Evolutionary conservation across 805 yeast species (phyloP).

Genomic region (Osmozyma mogii): DNA sequence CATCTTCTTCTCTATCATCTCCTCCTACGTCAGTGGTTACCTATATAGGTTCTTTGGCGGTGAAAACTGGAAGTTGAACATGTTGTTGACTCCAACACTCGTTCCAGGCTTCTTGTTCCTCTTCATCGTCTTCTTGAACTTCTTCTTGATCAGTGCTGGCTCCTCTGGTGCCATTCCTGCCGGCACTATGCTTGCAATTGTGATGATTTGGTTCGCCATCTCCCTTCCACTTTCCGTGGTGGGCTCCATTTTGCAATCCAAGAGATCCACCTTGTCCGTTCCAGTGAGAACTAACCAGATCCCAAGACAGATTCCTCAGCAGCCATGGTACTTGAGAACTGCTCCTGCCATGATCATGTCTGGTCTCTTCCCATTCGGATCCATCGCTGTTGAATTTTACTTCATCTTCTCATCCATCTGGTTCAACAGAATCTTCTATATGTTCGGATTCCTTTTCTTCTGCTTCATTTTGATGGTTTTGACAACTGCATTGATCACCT

Average conservation of each 20-base stretch:
- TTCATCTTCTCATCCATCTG: constrained; percentile 86
- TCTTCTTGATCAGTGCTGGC: constrained; percentile 66
- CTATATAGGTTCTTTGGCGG: constrained; percentile 89
- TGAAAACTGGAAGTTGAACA: constrained; percentile 79
- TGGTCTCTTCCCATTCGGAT: constrained; percentile 91
- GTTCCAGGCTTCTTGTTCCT: constrained; percentile 76
- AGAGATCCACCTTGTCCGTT: constrained; percentile 44
- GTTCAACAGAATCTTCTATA: constrained; percentile 89
- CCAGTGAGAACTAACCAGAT: constrained; percentile 94
- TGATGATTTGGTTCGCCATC: constrained; percentile 76
- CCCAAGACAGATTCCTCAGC: constrained; percentile 91
- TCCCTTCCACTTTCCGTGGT: constrained; percentile 77
- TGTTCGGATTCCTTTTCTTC: constrained; percentile 94
- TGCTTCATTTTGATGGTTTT: constrained; percentile 76
- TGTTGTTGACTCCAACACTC: constrained; percentile 71
- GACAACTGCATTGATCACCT: constrained; percentile 74
- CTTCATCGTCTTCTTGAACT: constrained; percentile 63
- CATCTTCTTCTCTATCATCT: constrained; percentile 71
- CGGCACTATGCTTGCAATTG: constrained; percentile 78
- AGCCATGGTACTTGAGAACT: constrained; percentile 74
- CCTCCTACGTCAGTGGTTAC: constrained; percentile 82
- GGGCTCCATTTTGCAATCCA: constrained; percentile 78
- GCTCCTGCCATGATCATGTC: constrained; percentile 62
- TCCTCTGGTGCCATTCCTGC: constrained; percentile 95
- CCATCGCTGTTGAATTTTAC: constrained; percentile 91